Conservation (phyloP, 2,329 filamentous ascomycete species). For the Trichoderma guizhouense region DNA sequence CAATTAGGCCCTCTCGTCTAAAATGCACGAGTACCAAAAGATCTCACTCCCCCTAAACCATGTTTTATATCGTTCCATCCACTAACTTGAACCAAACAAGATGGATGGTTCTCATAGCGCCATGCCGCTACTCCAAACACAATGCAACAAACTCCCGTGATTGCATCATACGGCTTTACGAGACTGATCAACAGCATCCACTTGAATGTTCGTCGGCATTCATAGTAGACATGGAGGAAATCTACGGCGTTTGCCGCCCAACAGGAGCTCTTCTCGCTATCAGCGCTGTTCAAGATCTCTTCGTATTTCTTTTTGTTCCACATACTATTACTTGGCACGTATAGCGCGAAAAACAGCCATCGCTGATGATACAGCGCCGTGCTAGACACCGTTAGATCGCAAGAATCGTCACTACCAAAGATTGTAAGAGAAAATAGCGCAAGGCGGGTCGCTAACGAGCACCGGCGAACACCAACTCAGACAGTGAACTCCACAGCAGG, state of each 20-base stretch:
- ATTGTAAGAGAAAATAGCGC: constrained; percentile 7
- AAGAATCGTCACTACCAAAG: background rate
- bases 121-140: background rate
- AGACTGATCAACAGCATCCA: background rate
- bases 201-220: background rate
- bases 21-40: background rate
- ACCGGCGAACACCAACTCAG: background rate
- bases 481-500: constrained; percentile 13
- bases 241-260: background rate
- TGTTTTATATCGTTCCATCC: background rate
- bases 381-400: background rate
- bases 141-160: background rate
- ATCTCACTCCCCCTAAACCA: background rate
- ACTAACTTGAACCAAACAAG: background rate
- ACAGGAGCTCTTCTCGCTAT: background rate
- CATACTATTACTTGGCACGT: background rate
- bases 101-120: background rate
- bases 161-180: background rate
- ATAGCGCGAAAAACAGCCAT: background rate
- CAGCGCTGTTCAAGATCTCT: background rate
- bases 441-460: constrained; percentile 3
- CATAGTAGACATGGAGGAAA: background rate
- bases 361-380: background rate
- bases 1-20: background rate
- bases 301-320: background rate